Evolutionary conservation across 2,329 filamentous ascomycete species (phyloP).

Genomic region (Capronia coronata): DNA sequence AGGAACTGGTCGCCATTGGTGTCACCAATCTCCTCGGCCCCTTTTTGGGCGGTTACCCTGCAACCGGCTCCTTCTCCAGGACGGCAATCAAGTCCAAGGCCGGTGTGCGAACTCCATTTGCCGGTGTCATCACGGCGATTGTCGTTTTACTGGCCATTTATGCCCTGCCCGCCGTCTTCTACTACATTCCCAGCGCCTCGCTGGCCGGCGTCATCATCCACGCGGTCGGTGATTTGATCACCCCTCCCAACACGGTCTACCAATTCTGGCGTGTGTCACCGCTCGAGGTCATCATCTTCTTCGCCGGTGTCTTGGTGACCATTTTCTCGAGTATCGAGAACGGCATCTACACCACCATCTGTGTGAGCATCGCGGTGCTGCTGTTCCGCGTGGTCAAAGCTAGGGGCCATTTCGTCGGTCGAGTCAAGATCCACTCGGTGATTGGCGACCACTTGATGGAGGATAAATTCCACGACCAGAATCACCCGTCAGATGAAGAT

Average conservation of each 20-base stretch:
- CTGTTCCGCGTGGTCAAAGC: conserved; percentile 79
- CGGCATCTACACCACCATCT: conserved; percentile 83
- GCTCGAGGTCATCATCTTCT: conserved; percentile 85
- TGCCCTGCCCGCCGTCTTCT: conserved; percentile 80
- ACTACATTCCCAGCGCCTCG: conserved; percentile 77
- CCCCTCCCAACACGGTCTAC: conserved; percentile 82
- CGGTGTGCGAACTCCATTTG: conserved; percentile 83
- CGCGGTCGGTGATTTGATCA: conserved; percentile 87
- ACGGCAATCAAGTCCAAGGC: conserved; percentile 98
- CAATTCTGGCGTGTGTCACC: conserved; percentile 94
- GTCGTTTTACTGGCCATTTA: conserved; percentile 88
- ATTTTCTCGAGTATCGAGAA: conserved; percentile 84
- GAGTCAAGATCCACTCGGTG: conserved; percentile 76
- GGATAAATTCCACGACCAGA: conserved; percentile 46
- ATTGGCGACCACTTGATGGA: conserved; percentile 67
- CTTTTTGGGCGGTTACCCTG: conserved; percentile 85
- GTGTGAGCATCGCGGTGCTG: conserved; percentile 67
- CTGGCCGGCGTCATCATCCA: conserved; percentile 91
- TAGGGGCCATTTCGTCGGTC: conserved; percentile 74
- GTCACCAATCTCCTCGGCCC: conserved; percentile 84
- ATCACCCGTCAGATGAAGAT: conserved; percentile 27
- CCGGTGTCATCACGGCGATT: conserved; percentile 77
- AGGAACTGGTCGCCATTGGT: conserved; percentile 92
- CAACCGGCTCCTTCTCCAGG: conserved; percentile 90
- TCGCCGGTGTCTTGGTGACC: conserved; percentile 83